phyloP scores from a whole-genome alignment of 2,329 filamentous ascomycete species.

The Xylaria sp. region DNA sequence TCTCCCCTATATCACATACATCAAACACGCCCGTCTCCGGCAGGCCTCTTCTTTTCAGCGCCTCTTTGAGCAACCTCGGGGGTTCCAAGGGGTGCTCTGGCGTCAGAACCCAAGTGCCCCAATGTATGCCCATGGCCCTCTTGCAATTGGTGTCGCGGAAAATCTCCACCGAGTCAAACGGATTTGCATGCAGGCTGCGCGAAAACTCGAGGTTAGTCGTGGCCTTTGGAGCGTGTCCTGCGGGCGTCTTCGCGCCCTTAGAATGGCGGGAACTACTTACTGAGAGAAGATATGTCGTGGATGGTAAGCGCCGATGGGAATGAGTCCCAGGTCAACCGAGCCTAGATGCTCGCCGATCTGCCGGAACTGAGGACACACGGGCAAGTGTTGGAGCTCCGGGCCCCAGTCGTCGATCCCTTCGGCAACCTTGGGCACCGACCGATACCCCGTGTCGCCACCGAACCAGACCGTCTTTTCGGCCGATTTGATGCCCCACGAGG shows the following conservation, averaged over 20 bases:
- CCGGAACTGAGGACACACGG: constrained; percentile 81
- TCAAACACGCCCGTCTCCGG: constrained; percentile 78
- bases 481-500: constrained; percentile 80
- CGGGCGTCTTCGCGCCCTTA: not conserved
- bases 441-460: constrained; percentile 89
- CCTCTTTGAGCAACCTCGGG: constrained; percentile 72
- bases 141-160: constrained; percentile 82
- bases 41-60: constrained; percentile 69
- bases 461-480: constrained; percentile 82
- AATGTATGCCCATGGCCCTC: constrained; percentile 84
- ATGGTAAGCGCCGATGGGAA: constrained; percentile 90
- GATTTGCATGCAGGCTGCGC: constrained; percentile 75
- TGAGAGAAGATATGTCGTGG: constrained; percentile 74
- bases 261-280: not conserved
- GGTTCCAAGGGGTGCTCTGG: constrained; percentile 86
- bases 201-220: not conserved
- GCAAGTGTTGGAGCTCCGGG: constrained; percentile 67
- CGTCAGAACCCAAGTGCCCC: constrained; percentile 89
- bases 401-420: constrained; percentile 72
- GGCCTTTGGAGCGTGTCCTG: not conserved
- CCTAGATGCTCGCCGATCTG: constrained; percentile 81
- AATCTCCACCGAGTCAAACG: constrained; percentile 86
- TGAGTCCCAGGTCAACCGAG: constrained; percentile 88
- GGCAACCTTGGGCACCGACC: constrained; percentile 71
- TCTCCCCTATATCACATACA: constrained; percentile 84